Evolutionary conservation across 2,329 filamentous ascomycete genomes (phyloP).

Genomic region (Verticillium isaacii): DNA sequence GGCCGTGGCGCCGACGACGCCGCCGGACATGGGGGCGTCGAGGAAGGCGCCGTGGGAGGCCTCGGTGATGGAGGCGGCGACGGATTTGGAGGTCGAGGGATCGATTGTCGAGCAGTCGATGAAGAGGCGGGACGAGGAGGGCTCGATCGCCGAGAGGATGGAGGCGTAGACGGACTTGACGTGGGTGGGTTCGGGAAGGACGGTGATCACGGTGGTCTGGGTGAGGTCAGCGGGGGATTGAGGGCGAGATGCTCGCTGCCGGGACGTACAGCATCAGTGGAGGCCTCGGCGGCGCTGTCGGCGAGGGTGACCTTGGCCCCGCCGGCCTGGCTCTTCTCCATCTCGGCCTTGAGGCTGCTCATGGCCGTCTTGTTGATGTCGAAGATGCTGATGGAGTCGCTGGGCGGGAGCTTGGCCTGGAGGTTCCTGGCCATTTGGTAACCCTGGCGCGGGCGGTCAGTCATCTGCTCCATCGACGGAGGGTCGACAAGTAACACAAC

Average conservation of each 20-base stretch:
- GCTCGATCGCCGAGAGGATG: constrained; percentile 57
- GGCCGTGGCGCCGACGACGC: constrained; percentile 83
- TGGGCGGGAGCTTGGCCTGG: constrained; percentile 47
- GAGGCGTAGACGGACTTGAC: constrained; percentile 77
- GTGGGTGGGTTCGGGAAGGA: constrained; percentile 83
- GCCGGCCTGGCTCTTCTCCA: constrained; percentile 31
- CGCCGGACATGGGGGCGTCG: constrained; percentile 95
- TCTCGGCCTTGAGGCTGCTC: constrained; percentile 42
- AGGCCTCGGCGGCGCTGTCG: constrained; percentile 40
- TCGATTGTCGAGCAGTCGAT: constrained; percentile 98
- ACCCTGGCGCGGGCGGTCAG: constrained; percentile 31
- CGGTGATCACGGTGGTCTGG: constrained; percentile 82
- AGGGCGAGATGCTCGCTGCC: not conserved
- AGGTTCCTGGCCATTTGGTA: constrained; percentile 62
- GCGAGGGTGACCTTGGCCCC: constrained; percentile 44
- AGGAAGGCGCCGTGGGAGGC: constrained; percentile 73
- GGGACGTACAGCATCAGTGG: constrained; percentile 46
- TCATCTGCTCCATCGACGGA: no score
- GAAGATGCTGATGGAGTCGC: constrained; percentile 48
- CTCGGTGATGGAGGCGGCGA: constrained; percentile 63
- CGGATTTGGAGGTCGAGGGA: constrained; percentile 72
- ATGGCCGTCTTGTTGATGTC: constrained; percentile 50
- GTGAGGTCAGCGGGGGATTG: not conserved
- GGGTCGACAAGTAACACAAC: constrained; percentile 6
- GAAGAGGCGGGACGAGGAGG: constrained; percentile 65